phyloP scores from a whole-genome alignment of 2,329 filamentous ascomycete genomes.

The Alternaria burnsii region DNA sequence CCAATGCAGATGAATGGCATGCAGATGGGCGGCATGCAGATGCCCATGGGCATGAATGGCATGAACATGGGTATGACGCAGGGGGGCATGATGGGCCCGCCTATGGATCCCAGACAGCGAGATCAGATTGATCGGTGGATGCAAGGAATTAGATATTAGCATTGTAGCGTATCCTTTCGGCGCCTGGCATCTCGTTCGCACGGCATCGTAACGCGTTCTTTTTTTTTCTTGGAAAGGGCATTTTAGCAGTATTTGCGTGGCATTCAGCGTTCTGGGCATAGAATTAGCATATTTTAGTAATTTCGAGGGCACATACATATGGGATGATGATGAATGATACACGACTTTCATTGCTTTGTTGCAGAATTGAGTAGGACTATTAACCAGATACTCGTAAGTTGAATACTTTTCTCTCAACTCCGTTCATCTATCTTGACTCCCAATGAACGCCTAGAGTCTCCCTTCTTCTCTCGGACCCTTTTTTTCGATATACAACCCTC shows the following conservation, averaged over 20 bases:
- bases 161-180: neutral
- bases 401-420: neutral
- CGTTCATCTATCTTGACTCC: neutral
- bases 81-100: constrained; percentile 33
- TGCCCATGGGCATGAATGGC: constrained; percentile 30
- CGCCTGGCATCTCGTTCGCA: neutral
- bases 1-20: constrained; percentile 1
- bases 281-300: neutral
- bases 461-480: neutral
- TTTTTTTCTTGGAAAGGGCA: neutral
- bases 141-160: constrained; percentile 50
- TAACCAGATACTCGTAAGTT: neutral
- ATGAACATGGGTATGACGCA: constrained; percentile 36
- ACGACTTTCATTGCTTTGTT: neutral
- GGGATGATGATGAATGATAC: neutral
- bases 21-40: constrained; percentile 3
- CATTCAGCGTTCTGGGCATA: neutral
- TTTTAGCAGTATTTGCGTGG: neutral
- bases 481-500: neutral
- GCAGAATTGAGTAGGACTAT: neutral
- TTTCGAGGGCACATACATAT: neutral
- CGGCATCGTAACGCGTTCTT: neutral
- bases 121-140: constrained; percentile 69
- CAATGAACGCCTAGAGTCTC: neutral
- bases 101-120: constrained; percentile 60